A percentile compares a stretch with the other conserved stretches of the same genome.
Conservation (phyloP, 2,329 filamentous ascomycete species). For the Amesomyces nigricolor region DNA sequence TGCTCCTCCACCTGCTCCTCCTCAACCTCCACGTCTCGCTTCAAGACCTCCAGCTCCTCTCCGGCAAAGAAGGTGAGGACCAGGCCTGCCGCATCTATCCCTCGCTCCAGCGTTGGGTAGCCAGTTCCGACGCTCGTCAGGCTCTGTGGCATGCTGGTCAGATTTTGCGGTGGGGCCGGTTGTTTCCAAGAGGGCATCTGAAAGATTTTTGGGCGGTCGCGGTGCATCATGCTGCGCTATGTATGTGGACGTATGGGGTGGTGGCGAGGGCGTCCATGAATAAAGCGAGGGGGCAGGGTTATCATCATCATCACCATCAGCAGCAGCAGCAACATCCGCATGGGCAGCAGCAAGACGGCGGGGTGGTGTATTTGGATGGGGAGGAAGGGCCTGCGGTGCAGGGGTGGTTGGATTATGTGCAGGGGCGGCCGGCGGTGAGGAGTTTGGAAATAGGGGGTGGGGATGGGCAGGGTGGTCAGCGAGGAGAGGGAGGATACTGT, state of each 20-base stretch:
- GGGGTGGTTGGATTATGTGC: constrained; percentile 52
- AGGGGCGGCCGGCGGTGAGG: constrained; percentile 48
- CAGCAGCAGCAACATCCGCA: constrained; percentile 29
- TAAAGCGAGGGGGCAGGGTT: constrained; percentile 17
- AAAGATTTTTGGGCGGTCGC: constrained; percentile 64
- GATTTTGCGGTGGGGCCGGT: constrained; percentile 54
- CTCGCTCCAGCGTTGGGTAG: constrained; percentile 53
- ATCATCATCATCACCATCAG: background rate
- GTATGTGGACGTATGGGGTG: constrained; percentile 65
- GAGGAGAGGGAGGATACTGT: constrained; percentile 28
- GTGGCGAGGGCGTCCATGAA: constrained; percentile 41
- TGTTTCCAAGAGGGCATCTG: constrained; percentile 48
- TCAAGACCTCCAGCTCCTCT: constrained; percentile 61
- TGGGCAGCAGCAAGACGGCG: constrained; percentile 1
- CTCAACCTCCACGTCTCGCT: constrained; percentile 61
- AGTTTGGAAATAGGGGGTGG: constrained; percentile 27
- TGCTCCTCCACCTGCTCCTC: constrained; percentile 50
- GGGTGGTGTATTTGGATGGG: constrained; percentile 51
- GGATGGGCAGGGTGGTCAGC: constrained; percentile 7
- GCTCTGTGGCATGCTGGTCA: constrained; percentile 65
- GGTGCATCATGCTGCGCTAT: constrained; percentile 62
- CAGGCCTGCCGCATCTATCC: constrained; percentile 57
- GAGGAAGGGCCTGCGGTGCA: constrained; percentile 47
- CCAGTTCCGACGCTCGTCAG: constrained; percentile 49
- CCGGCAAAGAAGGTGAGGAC: constrained; percentile 61